phyloP scores from a whole-genome alignment of 1,284 basidiomycete species.

The Trametes polyzona region DNA sequence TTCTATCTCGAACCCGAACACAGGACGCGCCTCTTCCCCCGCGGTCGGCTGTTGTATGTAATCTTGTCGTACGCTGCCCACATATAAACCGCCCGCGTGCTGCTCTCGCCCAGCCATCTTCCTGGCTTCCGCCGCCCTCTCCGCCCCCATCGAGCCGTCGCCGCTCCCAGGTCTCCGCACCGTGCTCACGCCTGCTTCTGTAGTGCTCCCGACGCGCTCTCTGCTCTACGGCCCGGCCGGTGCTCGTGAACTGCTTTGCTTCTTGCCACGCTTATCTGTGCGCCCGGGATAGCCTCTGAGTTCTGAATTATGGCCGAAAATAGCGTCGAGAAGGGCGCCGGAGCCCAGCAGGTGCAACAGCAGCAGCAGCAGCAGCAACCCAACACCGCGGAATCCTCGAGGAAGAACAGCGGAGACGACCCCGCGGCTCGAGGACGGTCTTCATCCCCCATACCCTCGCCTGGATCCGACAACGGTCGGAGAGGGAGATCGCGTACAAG shows the following conservation, averaged over 20 bases:
- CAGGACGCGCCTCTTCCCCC: background rate
- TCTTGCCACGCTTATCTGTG: background rate
- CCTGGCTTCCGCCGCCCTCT: slow-evolving; percentile 12
- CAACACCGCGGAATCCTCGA: slow-evolving; percentile 13
- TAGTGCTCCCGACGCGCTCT: background rate
- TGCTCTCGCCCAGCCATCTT: slow-evolving; percentile 2
- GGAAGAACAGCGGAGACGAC: slow-evolving; percentile 14
- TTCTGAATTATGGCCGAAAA: slow-evolving; percentile 14
- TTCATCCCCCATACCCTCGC: slow-evolving; percentile 33
- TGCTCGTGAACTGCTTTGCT: background rate
- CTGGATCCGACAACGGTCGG: slow-evolving; percentile 32
- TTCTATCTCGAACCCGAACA: slow-evolving; percentile 20
- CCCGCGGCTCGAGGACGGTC: slow-evolving; percentile 19
- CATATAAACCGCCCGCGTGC: slow-evolving; percentile 18
- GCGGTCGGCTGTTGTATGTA: slow-evolving; percentile 28
- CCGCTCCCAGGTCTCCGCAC: background rate
- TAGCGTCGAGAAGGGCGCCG: slow-evolving; percentile 12
- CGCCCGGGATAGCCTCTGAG: background rate
- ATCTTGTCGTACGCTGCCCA: slow-evolving; percentile 16
- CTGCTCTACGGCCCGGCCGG: slow-evolving; percentile 1
- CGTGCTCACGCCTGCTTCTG: background rate
- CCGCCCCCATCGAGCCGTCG: background rate
- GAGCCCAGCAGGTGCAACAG: background rate
- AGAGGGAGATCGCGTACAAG: slow-evolving; percentile 34
- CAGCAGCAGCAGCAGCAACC: slow-evolving; percentile 8